Conservation (phyloP, 2,329 filamentous ascomycete species). For the Pezicula rhizophila region DNA sequence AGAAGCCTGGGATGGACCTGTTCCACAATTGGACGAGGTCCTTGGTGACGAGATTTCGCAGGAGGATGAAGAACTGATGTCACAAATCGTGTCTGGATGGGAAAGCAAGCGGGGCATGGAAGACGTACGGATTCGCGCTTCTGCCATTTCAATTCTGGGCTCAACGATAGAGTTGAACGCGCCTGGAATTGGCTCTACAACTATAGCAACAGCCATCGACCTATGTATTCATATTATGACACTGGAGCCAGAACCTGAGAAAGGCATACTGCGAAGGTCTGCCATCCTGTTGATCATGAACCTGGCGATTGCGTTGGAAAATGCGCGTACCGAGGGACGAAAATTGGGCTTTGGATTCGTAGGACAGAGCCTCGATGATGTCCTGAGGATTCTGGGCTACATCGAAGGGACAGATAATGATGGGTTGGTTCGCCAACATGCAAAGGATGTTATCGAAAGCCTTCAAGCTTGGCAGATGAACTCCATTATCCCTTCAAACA, state of each 20-base stretch:
- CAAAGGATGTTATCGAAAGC: conserved; percentile 59
- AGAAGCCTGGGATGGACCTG: conserved; percentile 49
- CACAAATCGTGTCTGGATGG: conserved; percentile 61
- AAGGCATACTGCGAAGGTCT: conserved; percentile 59
- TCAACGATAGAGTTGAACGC: conserved; percentile 55
- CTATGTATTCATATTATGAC: conserved; percentile 56
- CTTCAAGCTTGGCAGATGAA: conserved; percentile 56
- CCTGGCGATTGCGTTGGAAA: conserved; percentile 54
- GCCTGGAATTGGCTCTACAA: conserved; percentile 43
- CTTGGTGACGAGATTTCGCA: conserved; percentile 12
- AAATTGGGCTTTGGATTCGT: conserved; percentile 48
- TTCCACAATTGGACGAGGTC: conserved; percentile 40
- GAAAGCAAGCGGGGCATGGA: conserved; percentile 59
- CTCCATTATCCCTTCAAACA: conserved; percentile 21
- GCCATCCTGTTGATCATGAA: conserved; percentile 58
- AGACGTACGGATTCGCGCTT: conserved; percentile 64
- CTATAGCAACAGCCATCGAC: conserved; percentile 54
- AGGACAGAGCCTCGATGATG: conserved; percentile 50
- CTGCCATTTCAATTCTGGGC: conserved; percentile 61
- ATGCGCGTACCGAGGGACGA: conserved; percentile 39
- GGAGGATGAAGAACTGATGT: conserved; percentile 41
- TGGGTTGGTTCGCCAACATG: conserved; percentile 61
- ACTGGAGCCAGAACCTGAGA: conserved; percentile 53
- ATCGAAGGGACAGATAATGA: conserved; percentile 62
- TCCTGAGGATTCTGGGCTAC: conserved; percentile 57